Evolutionary conservation across 2,329 filamentous ascomycete genomes (phyloP).

Genomic region (Colletotrichum lini): DNA sequence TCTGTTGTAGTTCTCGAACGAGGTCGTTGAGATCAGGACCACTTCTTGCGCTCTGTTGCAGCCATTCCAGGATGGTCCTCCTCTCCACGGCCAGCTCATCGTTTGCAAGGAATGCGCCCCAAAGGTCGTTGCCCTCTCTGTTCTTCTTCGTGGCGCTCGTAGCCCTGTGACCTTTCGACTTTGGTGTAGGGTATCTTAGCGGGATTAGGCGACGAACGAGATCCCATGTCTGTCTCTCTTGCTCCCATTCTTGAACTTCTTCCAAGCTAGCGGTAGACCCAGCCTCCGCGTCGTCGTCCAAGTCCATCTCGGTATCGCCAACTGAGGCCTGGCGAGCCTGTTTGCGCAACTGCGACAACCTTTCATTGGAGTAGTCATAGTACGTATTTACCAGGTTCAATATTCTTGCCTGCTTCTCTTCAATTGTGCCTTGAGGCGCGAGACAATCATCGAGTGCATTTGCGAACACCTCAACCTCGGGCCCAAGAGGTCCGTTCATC

Average conservation of each 20-base stretch:
- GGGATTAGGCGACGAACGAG: conserved; percentile 82
- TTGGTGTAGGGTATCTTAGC: conserved; percentile 69
- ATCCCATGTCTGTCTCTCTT: conserved; percentile 93
- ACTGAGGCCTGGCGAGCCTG: conserved; percentile 48
- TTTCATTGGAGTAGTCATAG: conserved; percentile 67
- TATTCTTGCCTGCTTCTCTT: conserved; percentile 75
- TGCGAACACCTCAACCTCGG: conserved; percentile 90
- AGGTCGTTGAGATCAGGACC: conserved; percentile 82
- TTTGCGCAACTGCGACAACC: conserved; percentile 59
- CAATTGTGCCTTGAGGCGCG: conserved; percentile 59
- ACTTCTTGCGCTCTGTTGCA: conserved; percentile 82
- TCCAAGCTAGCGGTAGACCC: conserved; percentile 58
- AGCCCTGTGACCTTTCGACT: conserved; percentile 12
- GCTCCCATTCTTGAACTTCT: conserved; percentile 73
- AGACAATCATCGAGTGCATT: conserved; percentile 84
- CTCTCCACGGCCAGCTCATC: conserved; percentile 84
- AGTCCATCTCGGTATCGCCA: conserved; percentile 67
- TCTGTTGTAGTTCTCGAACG: conserved; percentile 81
- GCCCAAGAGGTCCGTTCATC: conserved; percentile 59
- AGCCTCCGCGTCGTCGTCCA: conserved; percentile 64
- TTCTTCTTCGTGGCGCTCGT: neutral
- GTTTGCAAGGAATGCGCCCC: conserved; percentile 77
- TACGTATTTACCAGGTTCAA: conserved; percentile 78
- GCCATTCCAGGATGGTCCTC: conserved; percentile 85
- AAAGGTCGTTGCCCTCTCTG: conserved; percentile 2